Evolutionary conservation across 2,329 filamentous ascomycete species (phyloP).

Genomic region (Fusarium nodosum): DNA sequence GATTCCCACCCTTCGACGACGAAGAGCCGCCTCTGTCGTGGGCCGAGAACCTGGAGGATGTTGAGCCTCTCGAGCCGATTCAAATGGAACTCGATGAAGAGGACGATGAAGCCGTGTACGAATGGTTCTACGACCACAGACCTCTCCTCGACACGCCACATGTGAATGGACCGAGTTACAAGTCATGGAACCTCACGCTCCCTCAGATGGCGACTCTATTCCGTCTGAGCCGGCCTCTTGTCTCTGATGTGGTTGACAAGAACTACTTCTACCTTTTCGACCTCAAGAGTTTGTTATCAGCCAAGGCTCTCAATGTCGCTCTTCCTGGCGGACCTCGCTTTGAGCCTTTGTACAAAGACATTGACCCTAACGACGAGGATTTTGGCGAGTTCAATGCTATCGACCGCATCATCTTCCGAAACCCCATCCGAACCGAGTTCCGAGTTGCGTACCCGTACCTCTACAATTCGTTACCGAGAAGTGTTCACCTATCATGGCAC

Average conservation of each 20-base stretch:
- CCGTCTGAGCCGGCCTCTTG: slow-evolving; percentile 87
- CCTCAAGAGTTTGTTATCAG: slow-evolving; percentile 91
- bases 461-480: slow-evolving; percentile 96
- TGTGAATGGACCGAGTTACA: slow-evolving; percentile 97
- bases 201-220: slow-evolving; percentile 97
- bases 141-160: slow-evolving; percentile 91
- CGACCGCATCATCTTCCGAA: slow-evolving; percentile 97
- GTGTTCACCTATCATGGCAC: slow-evolving; percentile 93
- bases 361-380: slow-evolving; percentile 98
- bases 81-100: slow-evolving; percentile 98
- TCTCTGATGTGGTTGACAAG: slow-evolving; percentile 93
- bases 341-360: slow-evolving; percentile 97
- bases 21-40: slow-evolving; percentile 97
- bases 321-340: slow-evolving; percentile 98
- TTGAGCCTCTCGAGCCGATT: slow-evolving; percentile 96
- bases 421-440: slow-evolving; percentile 94
- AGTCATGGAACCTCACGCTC: slow-evolving; percentile 91
- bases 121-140: slow-evolving; percentile 98
- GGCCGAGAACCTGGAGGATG: slow-evolving; percentile 99
- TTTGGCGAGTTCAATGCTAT: slow-evolving; percentile 99
- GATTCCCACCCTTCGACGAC: slow-evolving; percentile 98
- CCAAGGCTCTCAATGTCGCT: slow-evolving; percentile 96
- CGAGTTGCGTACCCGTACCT: slow-evolving; percentile 94
- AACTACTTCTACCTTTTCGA: slow-evolving; percentile 99
- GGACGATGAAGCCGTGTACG: slow-evolving; percentile 90